Conservation (phyloP, 768 basidiomycete genomes). For the Phylloporus scabripes region DNA sequence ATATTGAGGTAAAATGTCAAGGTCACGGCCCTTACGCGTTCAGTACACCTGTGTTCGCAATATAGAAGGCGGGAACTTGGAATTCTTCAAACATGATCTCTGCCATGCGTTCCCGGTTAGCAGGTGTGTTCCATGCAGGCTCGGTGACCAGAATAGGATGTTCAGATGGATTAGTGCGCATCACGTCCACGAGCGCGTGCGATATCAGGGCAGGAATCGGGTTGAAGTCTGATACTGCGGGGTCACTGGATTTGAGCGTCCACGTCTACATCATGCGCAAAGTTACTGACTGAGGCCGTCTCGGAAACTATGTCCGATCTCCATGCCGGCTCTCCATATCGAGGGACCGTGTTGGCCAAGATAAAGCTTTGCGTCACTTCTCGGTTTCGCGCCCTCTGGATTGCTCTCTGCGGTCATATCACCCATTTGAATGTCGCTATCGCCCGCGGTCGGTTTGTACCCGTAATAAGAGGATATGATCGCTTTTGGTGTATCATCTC, state of each 20-base stretch:
- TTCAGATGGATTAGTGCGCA: conserved; percentile 72
- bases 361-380: conserved; percentile 55
- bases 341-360: conserved; percentile 86
- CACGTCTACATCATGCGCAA: background rate
- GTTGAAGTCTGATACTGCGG: conserved; percentile 67
- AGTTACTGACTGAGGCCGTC: conserved; percentile 74
- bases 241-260: conserved; percentile 2
- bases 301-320: conserved; percentile 73
- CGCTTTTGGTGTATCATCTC: conserved; percentile 92
- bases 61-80: conserved; percentile 91
- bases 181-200: conserved; percentile 69
- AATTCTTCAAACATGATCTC: conserved; percentile 99
- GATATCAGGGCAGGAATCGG: conserved; percentile 66
- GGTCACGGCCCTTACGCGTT: conserved; percentile 62
- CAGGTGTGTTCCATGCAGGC: conserved; percentile 91
- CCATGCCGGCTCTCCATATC: conserved; percentile 87
- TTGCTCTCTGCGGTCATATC: conserved; percentile 36
- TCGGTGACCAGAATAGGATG: conserved; percentile 94
- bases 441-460: conserved; percentile 44
- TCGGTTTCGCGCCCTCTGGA: conserved; percentile 30
- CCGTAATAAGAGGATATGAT: conserved; percentile 90
- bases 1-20: conserved; percentile 3
- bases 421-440: conserved; percentile 33
- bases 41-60: conserved; percentile 89
- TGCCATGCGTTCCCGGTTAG: conserved; percentile 91